Evolutionary conservation across 2,329 filamentous ascomycete species (phyloP).

Genomic region (Phialophora verrucosa): DNA sequence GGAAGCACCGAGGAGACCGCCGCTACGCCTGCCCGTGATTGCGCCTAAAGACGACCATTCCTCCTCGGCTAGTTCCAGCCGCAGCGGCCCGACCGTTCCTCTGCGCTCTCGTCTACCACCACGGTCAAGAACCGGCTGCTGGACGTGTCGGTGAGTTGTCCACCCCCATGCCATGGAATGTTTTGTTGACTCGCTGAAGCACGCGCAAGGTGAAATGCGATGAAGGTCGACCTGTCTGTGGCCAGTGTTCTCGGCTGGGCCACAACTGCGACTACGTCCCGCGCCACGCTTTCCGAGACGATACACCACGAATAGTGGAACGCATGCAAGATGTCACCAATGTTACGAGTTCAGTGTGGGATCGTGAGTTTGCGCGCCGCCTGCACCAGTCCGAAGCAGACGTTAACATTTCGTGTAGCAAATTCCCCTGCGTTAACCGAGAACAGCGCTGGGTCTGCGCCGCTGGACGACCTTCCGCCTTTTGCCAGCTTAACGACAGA

Average conservation of each 20-base stretch:
- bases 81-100: constrained; percentile 45
- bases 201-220: constrained; percentile 60
- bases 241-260: constrained; percentile 62
- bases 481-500: constrained; percentile 61
- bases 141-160: constrained; percentile 40
- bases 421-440: constrained; percentile 43
- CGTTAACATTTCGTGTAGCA: constrained; percentile 33
- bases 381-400: constrained; percentile 6
- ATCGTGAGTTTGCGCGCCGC: constrained; percentile 52
- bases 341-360: constrained; percentile 61
- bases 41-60: constrained; percentile 51
- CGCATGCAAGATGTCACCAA: constrained; percentile 60
- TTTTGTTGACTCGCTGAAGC: constrained; percentile 1
- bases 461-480: constrained; percentile 58
- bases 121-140: constrained; percentile 61
- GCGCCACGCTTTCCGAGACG: constrained; percentile 61
- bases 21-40: constrained; percentile 51
- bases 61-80: constrained; percentile 43
- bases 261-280: constrained; percentile 65
- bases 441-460: constrained; percentile 42
- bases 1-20: constrained; percentile 47
- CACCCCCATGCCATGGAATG: not conserved
- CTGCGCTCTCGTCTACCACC: constrained; percentile 57
- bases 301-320: constrained; percentile 58
- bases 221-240: constrained; percentile 60